phyloP scores from a whole-genome alignment of 805 yeast species.

The Ogataea siamensis region DNA sequence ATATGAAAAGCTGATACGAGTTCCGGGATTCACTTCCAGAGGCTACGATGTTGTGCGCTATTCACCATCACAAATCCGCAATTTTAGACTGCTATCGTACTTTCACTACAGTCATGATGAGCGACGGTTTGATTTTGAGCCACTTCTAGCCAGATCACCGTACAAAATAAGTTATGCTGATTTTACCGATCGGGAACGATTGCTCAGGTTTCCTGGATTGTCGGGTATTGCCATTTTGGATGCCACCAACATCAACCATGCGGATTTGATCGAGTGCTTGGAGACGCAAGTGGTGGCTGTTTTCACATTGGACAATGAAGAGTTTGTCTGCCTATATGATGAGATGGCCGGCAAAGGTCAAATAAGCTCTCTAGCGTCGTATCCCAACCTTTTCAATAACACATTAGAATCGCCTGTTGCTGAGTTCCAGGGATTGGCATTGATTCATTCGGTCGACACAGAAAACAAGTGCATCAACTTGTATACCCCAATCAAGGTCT shows the following conservation, averaged over 20 bases:
- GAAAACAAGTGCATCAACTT: constrained; percentile 44
- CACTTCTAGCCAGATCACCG: constrained; percentile 41
- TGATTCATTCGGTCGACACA: constrained; percentile 64
- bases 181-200: constrained; percentile 4
- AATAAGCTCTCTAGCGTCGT: constrained; percentile 1
- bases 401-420: constrained; percentile 17
- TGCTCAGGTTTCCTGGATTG: constrained; percentile 32
- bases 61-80: constrained; percentile 52
- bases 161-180: constrained; percentile 39
- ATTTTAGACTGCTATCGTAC: constrained; percentile 48
- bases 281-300: constrained; percentile 45
- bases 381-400: constrained; percentile 30
- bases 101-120: constrained; percentile 42
- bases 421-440: constrained; percentile 49
- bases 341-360: constrained; percentile 15
- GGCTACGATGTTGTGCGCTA: constrained; percentile 30
- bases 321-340: constrained; percentile 15
- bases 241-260: constrained; percentile 32
- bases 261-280: constrained; percentile 35
- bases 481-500: constrained; percentile 46
- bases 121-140: constrained; percentile 39
- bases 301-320: constrained; percentile 32
- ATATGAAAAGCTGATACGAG: constrained; percentile 25
- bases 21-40: constrained; percentile 37
- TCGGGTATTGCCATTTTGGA: constrained; percentile 37